Evolutionary conservation across 495 filamentous ascomycete genomes (phyloP).

Genomic region (Paragyromitra xinjiangensis): DNA sequence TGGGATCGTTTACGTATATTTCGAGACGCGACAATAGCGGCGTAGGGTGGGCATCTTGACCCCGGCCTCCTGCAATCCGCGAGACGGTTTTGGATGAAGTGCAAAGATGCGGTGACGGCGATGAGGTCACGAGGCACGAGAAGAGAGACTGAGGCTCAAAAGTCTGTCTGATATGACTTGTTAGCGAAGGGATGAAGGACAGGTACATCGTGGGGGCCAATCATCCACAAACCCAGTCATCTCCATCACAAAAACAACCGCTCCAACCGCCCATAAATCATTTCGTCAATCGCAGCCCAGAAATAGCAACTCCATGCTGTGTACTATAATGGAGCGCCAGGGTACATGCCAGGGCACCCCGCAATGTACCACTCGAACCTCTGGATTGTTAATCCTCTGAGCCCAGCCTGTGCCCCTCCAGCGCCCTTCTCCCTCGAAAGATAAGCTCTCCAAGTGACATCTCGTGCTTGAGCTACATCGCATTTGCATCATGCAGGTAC

Average conservation of each 20-base stretch:
- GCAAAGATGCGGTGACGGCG: conserved; percentile 12
- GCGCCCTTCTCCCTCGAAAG: background rate
- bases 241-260: conserved; percentile 13
- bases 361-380: conserved; percentile 7
- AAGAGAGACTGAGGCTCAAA: conserved; percentile 19
- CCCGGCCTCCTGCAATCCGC: background rate
- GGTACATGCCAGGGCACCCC: conserved; percentile 12
- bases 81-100: conserved; percentile 4
- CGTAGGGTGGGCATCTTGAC: conserved; percentile 53
- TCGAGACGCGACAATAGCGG: conserved; percentile 57
- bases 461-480: conserved; percentile 26
- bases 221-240: background rate
- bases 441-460: conserved; percentile 46
- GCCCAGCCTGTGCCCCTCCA: background rate
- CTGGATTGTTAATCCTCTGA: conserved; percentile 8
- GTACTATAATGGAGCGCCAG: background rate
- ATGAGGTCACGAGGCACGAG: conserved; percentile 40
- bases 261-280: conserved; percentile 16
- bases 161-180: background rate
- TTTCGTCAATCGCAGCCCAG: background rate
- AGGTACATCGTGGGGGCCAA: conserved; percentile 3
- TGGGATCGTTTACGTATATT: conserved; percentile 54
- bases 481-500: conserved; percentile 39
- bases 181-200: background rate
- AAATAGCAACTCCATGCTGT: conserved; percentile 36